Percentiles rank a stretch among this genome's conserved stretches.
These are phyloP conservation scores for Wallemia mellicola DNA, from an alignment of 1,284 basidiomycete species.

Conservation along the genomic window DNA sequence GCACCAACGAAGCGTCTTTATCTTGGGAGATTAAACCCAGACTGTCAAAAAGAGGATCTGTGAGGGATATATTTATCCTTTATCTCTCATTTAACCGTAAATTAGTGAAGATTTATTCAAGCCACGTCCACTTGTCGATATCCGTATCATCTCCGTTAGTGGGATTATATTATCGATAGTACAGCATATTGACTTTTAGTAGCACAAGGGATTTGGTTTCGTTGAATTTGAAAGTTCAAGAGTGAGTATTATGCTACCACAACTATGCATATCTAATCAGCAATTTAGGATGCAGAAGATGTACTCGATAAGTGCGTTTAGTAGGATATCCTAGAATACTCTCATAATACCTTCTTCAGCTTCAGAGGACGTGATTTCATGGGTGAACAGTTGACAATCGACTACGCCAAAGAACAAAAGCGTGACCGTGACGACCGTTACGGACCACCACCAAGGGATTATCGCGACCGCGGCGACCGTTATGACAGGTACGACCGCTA, in stretches of 20 bases:
- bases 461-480: neutral
- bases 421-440: neutral
- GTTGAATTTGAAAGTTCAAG: constrained; percentile 65
- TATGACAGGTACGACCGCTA: constrained; percentile 4
- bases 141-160: neutral
- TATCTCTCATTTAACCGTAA: neutral
- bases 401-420: neutral
- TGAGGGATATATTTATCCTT: neutral
- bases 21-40: neutral
- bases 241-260: constrained; percentile 16
- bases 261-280: neutral
- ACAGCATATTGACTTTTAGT: neutral
- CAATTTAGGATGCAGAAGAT: neutral
- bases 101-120: neutral
- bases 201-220: constrained; percentile 42
- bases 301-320: neutral
- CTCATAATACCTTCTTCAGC: neutral
- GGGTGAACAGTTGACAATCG: constrained; percentile 37
- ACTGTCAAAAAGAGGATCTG: neutral
- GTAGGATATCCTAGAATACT: neutral
- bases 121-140: neutral
- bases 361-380: constrained; percentile 24
- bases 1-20: neutral
- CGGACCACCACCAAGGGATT: neutral
- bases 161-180: neutral